Evolutionary conservation across 192 early-diverging fungal species (phyloP).

Genomic region (Coemansia sp.): DNA sequence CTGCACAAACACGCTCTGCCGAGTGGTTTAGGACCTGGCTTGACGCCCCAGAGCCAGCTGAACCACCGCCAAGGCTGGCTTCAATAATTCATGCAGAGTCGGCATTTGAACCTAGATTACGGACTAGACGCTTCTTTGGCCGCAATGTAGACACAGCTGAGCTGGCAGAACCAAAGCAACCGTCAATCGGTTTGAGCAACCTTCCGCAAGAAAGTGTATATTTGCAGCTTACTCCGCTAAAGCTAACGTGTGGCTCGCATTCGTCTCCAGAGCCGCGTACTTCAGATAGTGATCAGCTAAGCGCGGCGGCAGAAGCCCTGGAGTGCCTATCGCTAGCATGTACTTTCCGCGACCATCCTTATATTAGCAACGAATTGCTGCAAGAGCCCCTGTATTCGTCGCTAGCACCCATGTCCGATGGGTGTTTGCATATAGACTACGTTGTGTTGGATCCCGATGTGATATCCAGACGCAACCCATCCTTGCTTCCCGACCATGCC

Average conservation of each 20-base stretch:
- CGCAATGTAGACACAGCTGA: no score
- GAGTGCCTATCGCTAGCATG: constrained; percentile 29
- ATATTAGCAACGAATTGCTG: constrained; percentile 16
- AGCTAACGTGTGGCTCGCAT: not conserved
- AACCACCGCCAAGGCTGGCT: not conserved
- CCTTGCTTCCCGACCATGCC: constrained; percentile 21
- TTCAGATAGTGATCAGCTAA: constrained; percentile 6
- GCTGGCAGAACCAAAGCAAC: no score
- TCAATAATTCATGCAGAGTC: not conserved
- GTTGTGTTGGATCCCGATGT: constrained; percentile 27
- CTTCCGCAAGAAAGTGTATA: not conserved
- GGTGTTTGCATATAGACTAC: constrained; percentile 42
- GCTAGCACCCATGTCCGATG: constrained; percentile 26
- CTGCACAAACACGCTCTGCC: constrained; percentile 9
- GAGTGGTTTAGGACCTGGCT: constrained; percentile 33
- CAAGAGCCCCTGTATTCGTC: constrained; percentile 29
- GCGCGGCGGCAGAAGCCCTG: constrained; percentile 9
- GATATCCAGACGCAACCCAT: constrained; percentile 16
- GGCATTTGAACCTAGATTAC: no score
- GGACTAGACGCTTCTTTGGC: no score
- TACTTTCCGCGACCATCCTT: not conserved
- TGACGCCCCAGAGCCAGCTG: constrained; percentile 15
- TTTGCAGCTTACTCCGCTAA: not conserved
- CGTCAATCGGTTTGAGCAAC: no score
- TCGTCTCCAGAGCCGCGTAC: not conserved